Evolutionary conservation across 176 grass and related monocot species (phyloP).

Genomic region (Canna indica): DNA sequence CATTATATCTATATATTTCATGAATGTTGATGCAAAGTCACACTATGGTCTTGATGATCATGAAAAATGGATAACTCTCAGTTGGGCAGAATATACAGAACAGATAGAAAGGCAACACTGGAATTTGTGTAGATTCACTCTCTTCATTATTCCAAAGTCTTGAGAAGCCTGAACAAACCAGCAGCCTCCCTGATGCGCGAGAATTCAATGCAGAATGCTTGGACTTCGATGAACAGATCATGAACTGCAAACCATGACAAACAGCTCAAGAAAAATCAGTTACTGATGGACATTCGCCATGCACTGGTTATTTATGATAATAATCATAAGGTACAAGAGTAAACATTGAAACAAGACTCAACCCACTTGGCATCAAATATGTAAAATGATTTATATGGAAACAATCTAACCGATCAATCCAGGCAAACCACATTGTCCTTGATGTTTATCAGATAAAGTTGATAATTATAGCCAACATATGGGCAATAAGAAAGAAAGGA

Average conservation of each 20-base stretch:
- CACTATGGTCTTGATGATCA: too few species aligned
- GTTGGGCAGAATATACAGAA: not conserved
- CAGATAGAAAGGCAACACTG: not conserved
- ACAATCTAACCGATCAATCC: too few species aligned
- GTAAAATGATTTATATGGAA: too few species aligned
- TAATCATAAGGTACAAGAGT: not conserved
- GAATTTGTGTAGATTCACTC: not conserved
- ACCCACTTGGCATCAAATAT: too few species aligned
- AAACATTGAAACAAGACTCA: too few species aligned
- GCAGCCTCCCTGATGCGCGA: slow-evolving; percentile 82
- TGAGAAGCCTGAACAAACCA: slow-evolving; percentile 79
- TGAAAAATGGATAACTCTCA: not conserved
- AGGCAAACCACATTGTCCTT: too few species aligned
- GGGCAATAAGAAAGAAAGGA: too few species aligned
- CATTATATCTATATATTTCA: not conserved
- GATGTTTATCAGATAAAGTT: too few species aligned
- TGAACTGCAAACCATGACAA: slow-evolving; percentile 51
- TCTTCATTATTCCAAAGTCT: slow-evolving; percentile 59
- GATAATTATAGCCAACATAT: too few species aligned
- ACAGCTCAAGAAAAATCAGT: slow-evolving; percentile 20
- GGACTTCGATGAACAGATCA: slow-evolving; percentile 90
- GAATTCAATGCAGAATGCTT: slow-evolving; percentile 93
- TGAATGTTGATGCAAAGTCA: not conserved
- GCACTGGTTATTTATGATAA: not conserved
- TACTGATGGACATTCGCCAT: not conserved